Percentiles rank a stretch among this genome's conserved stretches.
phyloP scores from a whole-genome alignment of 129 eudicot genomes.

The Oenanthe sinensis region DNA sequence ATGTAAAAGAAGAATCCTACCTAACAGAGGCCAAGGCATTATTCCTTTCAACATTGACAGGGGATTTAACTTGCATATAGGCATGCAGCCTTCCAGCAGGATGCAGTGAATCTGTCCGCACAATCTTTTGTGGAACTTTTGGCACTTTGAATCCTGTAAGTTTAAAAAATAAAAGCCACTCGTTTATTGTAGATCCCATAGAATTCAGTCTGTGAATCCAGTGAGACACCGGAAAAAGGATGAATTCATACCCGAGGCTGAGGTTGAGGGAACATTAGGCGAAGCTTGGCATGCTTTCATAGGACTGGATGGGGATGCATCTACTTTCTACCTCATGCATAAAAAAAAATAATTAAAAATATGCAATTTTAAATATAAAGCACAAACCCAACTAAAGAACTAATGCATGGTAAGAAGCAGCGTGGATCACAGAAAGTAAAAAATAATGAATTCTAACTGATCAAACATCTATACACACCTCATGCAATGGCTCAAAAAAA shows the following conservation, averaged over 20 bases:
- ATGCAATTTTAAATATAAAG: background rate
- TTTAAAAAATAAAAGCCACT: slow-evolving; percentile 9
- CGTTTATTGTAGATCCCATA: background rate
- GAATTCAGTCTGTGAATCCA: background rate
- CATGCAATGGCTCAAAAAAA: background rate
- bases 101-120: slow-evolving; percentile 74
- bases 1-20: slow-evolving; percentile 25
- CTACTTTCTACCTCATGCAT: slow-evolving; percentile 39
- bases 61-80: slow-evolving; percentile 61
- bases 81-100: slow-evolving; percentile 99
- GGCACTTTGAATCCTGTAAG: slow-evolving; percentile 38
- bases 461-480: background rate
- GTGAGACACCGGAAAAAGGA: background rate
- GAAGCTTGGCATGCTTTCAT: slow-evolving; percentile 33
- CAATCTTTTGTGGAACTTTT: slow-evolving; percentile 67
- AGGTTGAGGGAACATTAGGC: slow-evolving; percentile 38
- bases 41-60: slow-evolving; percentile 37
- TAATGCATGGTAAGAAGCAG: background rate
- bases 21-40: slow-evolving; percentile 54
- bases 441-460: background rate
- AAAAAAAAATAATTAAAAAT: background rate
- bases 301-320: slow-evolving; percentile 39
- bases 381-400: background rate
- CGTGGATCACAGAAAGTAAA: background rate
- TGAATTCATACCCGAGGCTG: slow-evolving; percentile 49